A percentile compares a stretch with the other conserved stretches of the same genome.
These are phyloP conservation scores for Bisporella sp. DNA, from an alignment of 2,329 filamentous ascomycete species.

Conservation along the genomic window DNA sequence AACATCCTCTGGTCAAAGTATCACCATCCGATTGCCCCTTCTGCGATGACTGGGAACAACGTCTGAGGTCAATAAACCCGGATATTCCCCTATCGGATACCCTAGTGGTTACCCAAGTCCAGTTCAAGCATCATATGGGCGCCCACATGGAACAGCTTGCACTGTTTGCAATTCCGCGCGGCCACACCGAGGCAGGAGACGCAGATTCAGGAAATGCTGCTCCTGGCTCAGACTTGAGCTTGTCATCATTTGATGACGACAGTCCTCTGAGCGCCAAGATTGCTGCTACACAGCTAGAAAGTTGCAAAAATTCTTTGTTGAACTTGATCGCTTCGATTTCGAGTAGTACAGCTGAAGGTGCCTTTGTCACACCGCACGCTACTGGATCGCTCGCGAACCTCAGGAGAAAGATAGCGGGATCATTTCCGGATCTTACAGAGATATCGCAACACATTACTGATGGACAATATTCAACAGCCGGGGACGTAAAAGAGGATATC, in stretches of 20 bases:
- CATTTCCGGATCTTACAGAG: background rate
- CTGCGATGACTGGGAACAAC: too few relatives aligned
- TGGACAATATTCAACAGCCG: background rate
- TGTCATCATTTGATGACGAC: background rate
- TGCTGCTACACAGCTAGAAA: background rate
- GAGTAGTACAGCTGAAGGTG: background rate
- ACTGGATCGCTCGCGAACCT: background rate
- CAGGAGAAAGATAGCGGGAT: background rate
- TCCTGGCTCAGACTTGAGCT: background rate
- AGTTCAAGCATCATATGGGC: conserved; percentile 18
- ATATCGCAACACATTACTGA: background rate
- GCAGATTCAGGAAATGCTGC: background rate
- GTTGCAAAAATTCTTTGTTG: background rate
- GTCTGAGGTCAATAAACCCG: background rate
- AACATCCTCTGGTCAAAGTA: too few relatives aligned
- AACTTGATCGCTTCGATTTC: background rate
- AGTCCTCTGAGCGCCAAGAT: background rate
- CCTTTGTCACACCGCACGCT: background rate
- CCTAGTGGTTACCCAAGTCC: conserved; percentile 3
- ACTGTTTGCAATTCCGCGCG: conserved; percentile 34
- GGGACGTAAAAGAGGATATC: background rate
- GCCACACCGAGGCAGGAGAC: background rate
- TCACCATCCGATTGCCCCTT: too few relatives aligned
- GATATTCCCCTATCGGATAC: conserved; percentile 3
- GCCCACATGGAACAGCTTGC: conserved; percentile 19